Percentiles rank a stretch among this genome's conserved stretches.
phyloP scores from a whole-genome alignment of 495 filamentous ascomycete genomes.

The Parathielavia hyrcaniae region DNA sequence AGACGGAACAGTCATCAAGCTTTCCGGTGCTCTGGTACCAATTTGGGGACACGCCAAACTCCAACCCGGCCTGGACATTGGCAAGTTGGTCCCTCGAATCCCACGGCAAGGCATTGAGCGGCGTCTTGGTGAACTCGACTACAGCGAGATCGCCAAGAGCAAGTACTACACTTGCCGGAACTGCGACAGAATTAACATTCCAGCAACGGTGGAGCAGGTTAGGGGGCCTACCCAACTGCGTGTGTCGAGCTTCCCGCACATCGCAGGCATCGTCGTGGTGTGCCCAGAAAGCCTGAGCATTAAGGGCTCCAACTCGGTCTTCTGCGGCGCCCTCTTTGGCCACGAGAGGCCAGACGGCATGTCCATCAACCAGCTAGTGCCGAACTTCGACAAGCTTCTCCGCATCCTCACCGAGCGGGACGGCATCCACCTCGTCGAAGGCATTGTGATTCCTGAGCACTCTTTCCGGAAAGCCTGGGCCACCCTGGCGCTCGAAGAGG shows the following conservation, averaged over 20 bases:
- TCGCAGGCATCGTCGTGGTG: slow-evolving; percentile 91
- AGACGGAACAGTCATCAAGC: slow-evolving; percentile 60
- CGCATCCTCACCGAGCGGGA: slow-evolving; percentile 80
- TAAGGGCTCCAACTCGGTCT: slow-evolving; percentile 88
- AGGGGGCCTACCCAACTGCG: slow-evolving; percentile 60
- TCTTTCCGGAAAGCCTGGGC: slow-evolving; percentile 86
- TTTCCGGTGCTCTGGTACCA: slow-evolving; percentile 60
- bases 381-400: slow-evolving; percentile 78
- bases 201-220: slow-evolving; percentile 64
- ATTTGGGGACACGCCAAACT: slow-evolving; percentile 75
- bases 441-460: slow-evolving; percentile 95
- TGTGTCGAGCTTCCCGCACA: slow-evolving; percentile 90
- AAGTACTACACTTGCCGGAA: slow-evolving; percentile 80
- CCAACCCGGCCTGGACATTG: slow-evolving; percentile 61
- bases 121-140: slow-evolving; percentile 61
- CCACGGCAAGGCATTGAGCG: slow-evolving; percentile 63
- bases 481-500: slow-evolving; percentile 73
- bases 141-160: slow-evolving; percentile 58
- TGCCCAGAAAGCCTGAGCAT: slow-evolving; percentile 68
- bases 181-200: slow-evolving; percentile 65
- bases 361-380: slow-evolving; percentile 72
- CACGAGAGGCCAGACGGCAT: slow-evolving; percentile 74
- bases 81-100: slow-evolving; percentile 69
- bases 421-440: slow-evolving; percentile 71
- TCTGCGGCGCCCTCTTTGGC: slow-evolving; percentile 86